These are phyloP conservation scores for Ophiostoma montium DNA, from an alignment of 2,329 filamentous ascomycete genomes.

Conservation along the genomic window DNA sequence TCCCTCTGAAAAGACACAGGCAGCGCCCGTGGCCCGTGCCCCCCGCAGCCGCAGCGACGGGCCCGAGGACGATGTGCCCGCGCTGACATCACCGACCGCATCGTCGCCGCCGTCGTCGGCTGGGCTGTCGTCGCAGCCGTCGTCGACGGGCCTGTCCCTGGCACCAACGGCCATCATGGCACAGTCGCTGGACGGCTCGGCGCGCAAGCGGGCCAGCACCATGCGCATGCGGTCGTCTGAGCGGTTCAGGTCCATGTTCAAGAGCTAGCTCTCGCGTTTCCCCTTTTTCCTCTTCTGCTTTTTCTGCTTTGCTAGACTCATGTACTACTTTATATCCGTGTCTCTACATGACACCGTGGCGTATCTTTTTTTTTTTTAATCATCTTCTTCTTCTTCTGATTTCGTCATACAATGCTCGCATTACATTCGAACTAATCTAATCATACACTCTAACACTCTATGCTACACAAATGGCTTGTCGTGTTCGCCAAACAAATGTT, in stretches of 20 bases:
- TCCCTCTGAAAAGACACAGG: no score
- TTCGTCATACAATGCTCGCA: no score
- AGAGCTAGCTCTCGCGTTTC: conserved; percentile 19
- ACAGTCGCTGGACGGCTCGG: not conserved
- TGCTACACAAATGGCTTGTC: no score
- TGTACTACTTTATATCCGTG: not conserved
- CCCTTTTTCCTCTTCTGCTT: not conserved
- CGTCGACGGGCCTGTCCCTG: conserved; percentile 10
- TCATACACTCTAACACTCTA: not conserved
- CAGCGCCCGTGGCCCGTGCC: no score
- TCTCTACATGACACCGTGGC: not conserved
- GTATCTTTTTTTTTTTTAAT: not conserved
- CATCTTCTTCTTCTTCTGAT: not conserved
- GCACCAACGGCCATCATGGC: conserved; percentile 4
- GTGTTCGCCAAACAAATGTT: no score
- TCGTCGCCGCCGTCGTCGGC: conserved; percentile 4
- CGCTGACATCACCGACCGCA: not conserved
- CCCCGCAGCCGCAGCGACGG: not conserved
- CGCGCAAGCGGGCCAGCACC: not conserved
- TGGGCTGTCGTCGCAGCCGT: conserved; percentile 3
- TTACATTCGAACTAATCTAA: no score
- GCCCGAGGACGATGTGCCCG: not conserved
- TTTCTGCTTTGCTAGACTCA: not conserved
- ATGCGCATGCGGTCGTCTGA: conserved; percentile 21
- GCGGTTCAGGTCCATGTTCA: conserved; percentile 31